Evolutionary conservation across 2,329 filamentous ascomycete species (phyloP), one percentile per base, ranked within the genome.

Genomic region (Ophiostoma triangulosporum): DNA sequence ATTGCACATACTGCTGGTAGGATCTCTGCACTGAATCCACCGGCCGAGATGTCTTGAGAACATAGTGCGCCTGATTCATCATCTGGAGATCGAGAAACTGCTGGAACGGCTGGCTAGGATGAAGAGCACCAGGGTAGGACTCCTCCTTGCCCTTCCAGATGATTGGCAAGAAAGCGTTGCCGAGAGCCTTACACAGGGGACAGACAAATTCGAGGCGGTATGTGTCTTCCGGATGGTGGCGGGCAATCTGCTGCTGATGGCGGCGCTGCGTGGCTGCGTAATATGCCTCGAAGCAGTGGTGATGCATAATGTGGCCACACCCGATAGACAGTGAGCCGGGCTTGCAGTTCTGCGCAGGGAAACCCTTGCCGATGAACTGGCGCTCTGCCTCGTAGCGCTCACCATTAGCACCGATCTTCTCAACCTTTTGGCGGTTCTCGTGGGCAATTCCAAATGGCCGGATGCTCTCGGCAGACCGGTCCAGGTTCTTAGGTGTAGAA

Each of bases 271-370:
- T 95, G 4, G 91, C 88, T 46, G 86, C 80, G 59, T 88, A 85
- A 64, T 97, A 98, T 38, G 86, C 80, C 62, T 96, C 89, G 64
- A 98, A 98, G 69, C 93, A 98, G 60, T 80, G 82, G 65, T 87
- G 97, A 66, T 98, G 93, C 93, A 98, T 98, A 63, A 98, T 94
- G 66, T 98, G 93, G 3, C 93, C 93, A 67, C 93, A 98, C 9
- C 91, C 88, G 33, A 86, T 87, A 11, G 90, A 87, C 1, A 97
- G 84, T 0, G 91, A 86, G 0, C 90, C 93, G 17, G 78, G 73
- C 27, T 77, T 74, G 32, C 81, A 81, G 38, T 81, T 74, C 9
- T 76, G 73, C 6, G 81, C 74, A 3, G 88, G 84, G 63, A 95
- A 98, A 0, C 93, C 93, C 67, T 90, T 94, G 31, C 91, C 90